Conservation (phyloP, 2,329 filamentous ascomycete genomes). For the Hymenoscyphus fraxineus region DNA sequence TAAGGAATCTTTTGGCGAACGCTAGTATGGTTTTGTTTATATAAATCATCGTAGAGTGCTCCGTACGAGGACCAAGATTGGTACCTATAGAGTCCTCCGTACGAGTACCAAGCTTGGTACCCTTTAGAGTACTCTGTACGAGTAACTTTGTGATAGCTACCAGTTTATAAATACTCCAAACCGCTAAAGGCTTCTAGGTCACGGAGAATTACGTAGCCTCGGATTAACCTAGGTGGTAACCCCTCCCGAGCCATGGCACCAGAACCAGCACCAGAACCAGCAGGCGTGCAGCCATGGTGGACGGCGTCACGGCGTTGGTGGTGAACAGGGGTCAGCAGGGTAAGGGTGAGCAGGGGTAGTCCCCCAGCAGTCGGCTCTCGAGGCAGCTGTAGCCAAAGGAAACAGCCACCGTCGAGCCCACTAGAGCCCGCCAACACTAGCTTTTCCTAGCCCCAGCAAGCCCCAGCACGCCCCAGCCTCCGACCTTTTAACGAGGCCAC, state of each 20-base stretch:
- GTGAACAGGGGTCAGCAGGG: too few species aligned
- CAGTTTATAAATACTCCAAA: neutral
- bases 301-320: too few species aligned
- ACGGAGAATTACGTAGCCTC: neutral
- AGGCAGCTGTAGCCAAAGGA: neutral
- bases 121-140: too few species aligned
- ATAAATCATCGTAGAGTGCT: too few species aligned
- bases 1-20: too few species aligned
- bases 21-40: too few species aligned
- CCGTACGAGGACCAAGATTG: too few species aligned
- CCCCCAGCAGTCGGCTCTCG: neutral
- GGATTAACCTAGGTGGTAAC: neutral
- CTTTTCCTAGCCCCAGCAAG: neutral
- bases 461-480: neutral
- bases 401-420: neutral
- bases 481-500: conserved; percentile 6
- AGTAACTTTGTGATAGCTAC: neutral
- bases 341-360: too few species aligned
- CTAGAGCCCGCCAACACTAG: neutral
- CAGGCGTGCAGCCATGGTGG: too few species aligned
- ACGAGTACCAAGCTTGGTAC: too few species aligned
- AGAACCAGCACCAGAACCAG: too few species aligned
- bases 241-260: neutral
- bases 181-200: neutral
- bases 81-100: too few species aligned